Percentiles rank a stretch among this genome's conserved stretches.
These are phyloP conservation scores for Maudiozyma pseudohumilis DNA, from an alignment of 805 yeast genomes.

Conservation along the genomic window DNA sequence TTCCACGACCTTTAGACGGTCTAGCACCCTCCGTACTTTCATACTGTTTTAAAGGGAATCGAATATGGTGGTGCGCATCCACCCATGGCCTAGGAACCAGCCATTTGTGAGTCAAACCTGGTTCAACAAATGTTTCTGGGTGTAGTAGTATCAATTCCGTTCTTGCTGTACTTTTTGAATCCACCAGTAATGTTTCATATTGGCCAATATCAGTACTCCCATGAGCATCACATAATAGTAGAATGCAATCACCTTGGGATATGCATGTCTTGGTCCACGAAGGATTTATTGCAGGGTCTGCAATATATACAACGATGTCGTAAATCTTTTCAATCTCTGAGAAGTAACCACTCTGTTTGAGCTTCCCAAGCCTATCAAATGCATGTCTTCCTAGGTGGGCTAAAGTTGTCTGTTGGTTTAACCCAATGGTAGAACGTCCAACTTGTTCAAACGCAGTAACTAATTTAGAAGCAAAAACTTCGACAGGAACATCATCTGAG, in stretches of 20 bases:
- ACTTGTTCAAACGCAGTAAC: slow-evolving; percentile 62
- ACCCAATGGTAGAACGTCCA: slow-evolving; percentile 61
- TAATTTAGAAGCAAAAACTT: slow-evolving; percentile 69
- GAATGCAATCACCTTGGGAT: slow-evolving; percentile 90
- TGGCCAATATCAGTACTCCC: slow-evolving; percentile 72
- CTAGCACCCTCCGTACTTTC: slow-evolving; percentile 14
- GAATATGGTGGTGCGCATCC: slow-evolving; percentile 85
- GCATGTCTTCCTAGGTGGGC: slow-evolving; percentile 84
- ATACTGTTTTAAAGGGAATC: slow-evolving; percentile 34
- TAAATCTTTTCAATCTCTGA: slow-evolving; percentile 84
- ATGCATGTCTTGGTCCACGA: slow-evolving; percentile 90
- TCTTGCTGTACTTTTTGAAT: slow-evolving; percentile 72
- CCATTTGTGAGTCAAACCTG: slow-evolving; percentile 83
- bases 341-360: slow-evolving; percentile 81
- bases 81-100: slow-evolving; percentile 82
- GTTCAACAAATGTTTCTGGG: slow-evolving; percentile 68
- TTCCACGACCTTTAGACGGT: slow-evolving; percentile 13
- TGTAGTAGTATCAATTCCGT: slow-evolving; percentile 81
- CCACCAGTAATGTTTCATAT: slow-evolving; percentile 65
- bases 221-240: slow-evolving; percentile 76
- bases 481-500: slow-evolving; percentile 71
- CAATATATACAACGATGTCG: slow-evolving; percentile 81
- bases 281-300: slow-evolving; percentile 74
- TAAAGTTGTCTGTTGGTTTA: slow-evolving; percentile 77
- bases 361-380: slow-evolving; percentile 75